These are phyloP conservation scores for Calonectria naviculata DNA, from an alignment of 2,329 filamentous ascomycete species.

Conservation along the genomic window DNA sequence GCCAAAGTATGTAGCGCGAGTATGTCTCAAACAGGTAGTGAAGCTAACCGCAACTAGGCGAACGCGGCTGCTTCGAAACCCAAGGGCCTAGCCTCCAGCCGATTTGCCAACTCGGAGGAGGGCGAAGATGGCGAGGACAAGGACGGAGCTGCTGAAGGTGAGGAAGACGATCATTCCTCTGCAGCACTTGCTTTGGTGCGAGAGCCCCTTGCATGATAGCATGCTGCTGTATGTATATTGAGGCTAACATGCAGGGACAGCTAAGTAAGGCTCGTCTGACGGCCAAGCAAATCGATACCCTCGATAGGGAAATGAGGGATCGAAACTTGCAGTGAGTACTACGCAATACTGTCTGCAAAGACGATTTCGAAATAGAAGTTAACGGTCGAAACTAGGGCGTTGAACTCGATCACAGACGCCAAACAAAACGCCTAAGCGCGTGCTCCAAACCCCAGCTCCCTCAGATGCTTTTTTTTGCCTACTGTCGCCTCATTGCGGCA, in stretches of 20 bases:
- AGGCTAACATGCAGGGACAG: slow-evolving; percentile 44
- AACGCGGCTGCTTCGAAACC: slow-evolving; percentile 55
- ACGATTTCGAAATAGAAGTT: background rate
- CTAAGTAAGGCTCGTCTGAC: slow-evolving; percentile 58
- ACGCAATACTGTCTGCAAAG: slow-evolving; percentile 26
- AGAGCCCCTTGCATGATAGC: slow-evolving; percentile 58
- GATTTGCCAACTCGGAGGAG: slow-evolving; percentile 59
- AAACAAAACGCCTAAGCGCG: slow-evolving; percentile 24
- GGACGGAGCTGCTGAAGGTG: slow-evolving; percentile 63
- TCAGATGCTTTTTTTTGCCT: slow-evolving; percentile 22
- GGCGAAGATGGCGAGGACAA: slow-evolving; percentile 48
- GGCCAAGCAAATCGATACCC: slow-evolving; percentile 62
- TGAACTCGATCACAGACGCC: slow-evolving; percentile 42
- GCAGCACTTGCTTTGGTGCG: slow-evolving; percentile 76
- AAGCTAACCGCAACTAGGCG: slow-evolving; percentile 48
- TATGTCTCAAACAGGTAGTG: background rate
- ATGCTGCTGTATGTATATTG: slow-evolving; percentile 16
- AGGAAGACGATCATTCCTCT: slow-evolving; percentile 73
- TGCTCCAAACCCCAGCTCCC: background rate
- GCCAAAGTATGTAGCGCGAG: slow-evolving; percentile 58
- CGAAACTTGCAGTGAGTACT: slow-evolving; percentile 61
- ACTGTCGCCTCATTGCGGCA: slow-evolving; percentile 29
- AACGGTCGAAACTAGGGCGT: slow-evolving; percentile 27
- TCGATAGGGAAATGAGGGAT: slow-evolving; percentile 67
- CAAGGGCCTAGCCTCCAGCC: slow-evolving; percentile 66